Base-by-base conservation (phyloP, 371 early-diverging fungal species). In the Massospora cicadina region DNA sequence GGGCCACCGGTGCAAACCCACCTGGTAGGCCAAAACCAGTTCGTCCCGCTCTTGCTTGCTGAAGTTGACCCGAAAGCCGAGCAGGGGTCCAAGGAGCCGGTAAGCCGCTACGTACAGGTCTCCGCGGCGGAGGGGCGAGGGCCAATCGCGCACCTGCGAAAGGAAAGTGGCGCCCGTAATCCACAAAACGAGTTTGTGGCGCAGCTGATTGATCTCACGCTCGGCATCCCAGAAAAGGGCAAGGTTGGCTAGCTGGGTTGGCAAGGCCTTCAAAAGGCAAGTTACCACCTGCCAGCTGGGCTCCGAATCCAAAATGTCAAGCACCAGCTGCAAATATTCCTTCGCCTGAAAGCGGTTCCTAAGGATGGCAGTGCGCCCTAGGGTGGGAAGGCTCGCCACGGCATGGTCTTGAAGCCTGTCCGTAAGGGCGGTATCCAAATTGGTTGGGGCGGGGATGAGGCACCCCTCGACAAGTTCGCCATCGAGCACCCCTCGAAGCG, bases 1-100 rank as follows among this genome's bases (percentile, higher is more conserved):
- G 0, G 87, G 81, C 68, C 89, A 87, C 26, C 83, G 77, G 25
- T 78, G 80, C 57, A 94, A 78, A 0, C 94, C 95, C 13, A 78
- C 74, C 55, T 85, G 82, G 66, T 94, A 89, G 0, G 88, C 80
- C 27, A 75, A 70, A 7, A 93, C 83, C 5, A 94, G 76, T 29
- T 83, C 83, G 60, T 93, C 88, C 58, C 85, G 78, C 27, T 85
- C 77, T 27, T 78, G 72, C 65, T 84, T 84, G 23, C 70, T 75
- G 66, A 91, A 84, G 53, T 84, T 68, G n/a, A 76, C 75, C 65
- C 85, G 80, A 74, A 90, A 92, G 30, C 86, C 80, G 26, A 95
- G 75, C 28, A 91, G 67, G 1, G 82, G 76, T 0, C 80, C 77
- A 54, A 92, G 71, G 12, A 90, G 70, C 23, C 79, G 76, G 65